Conservation (phyloP, 2,329 filamentous ascomycete species). For the Penicillium hesseltinei region DNA sequence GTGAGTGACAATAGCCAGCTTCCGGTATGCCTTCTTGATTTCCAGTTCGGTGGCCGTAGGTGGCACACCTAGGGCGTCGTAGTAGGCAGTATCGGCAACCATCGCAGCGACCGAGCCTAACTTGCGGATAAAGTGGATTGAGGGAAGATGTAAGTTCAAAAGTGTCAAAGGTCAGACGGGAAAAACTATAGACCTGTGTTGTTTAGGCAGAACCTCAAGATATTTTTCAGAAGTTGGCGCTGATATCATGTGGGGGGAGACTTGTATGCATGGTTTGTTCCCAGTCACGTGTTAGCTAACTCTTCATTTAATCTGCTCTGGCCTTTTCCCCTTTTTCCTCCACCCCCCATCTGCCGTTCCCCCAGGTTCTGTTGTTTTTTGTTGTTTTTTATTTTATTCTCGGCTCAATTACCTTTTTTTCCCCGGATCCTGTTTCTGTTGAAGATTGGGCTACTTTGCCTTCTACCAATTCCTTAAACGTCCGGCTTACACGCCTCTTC, state of each 20-base stretch:
- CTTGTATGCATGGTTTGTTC: constrained; percentile 7
- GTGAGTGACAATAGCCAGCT: constrained; percentile 89
- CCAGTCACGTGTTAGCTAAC: constrained; percentile 5
- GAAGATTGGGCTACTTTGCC: not conserved
- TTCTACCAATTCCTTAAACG: not conserved
- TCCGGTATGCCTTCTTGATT: constrained; percentile 96
- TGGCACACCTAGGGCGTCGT: constrained; percentile 80
- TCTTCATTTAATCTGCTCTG: constrained; percentile 15
- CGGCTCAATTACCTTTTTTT: constrained; percentile 13
- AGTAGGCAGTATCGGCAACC: constrained; percentile 87
- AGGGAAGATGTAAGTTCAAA: not conserved
- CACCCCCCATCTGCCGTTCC: constrained; percentile 9
- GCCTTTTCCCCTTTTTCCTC: constrained; percentile 20
- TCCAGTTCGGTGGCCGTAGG: constrained; percentile 84
- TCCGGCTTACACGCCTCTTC: constrained; percentile 7
- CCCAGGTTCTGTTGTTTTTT: constrained; percentile 9
- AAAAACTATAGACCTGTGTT: constrained; percentile 1
- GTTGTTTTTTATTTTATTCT: not conserved
- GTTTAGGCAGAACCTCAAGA: constrained; percentile 24
- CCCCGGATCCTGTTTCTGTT: not conserved
- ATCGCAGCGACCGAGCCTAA: constrained; percentile 46
- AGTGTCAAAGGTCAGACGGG: not conserved
- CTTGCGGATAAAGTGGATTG: not conserved
- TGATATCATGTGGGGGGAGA: constrained; percentile 12
- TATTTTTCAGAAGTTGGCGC: constrained; percentile 8